phyloP scores from a whole-genome alignment of 164 flowering plant species.

The Aristolochia contorta region DNA sequence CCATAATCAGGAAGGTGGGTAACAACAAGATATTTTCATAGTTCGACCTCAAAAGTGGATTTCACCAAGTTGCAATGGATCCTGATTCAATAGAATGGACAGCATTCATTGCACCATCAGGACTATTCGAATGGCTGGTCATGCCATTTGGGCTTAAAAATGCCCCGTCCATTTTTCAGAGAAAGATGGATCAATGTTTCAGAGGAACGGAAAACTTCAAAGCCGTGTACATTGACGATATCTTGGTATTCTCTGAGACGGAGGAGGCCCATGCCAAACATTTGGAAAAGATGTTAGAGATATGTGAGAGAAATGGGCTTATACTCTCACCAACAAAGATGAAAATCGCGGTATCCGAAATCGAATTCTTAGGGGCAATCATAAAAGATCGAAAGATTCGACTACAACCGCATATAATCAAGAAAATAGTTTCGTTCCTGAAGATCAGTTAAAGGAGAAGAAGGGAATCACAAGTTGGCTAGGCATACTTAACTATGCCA shows the following conservation, averaged over 20 bases:
- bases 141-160: too few species aligned
- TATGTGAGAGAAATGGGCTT: conserved; percentile 6
- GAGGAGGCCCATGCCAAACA: conserved; percentile 7
- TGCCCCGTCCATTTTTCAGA: too few species aligned
- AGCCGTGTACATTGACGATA: too few species aligned
- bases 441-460: not conserved
- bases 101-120: conserved; percentile 2
- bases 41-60: conserved; percentile 4
- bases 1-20: not conserved
- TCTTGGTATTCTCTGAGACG: too few species aligned
- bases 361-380: conserved; percentile 7
- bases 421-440: not conserved
- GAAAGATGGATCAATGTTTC: too few species aligned
- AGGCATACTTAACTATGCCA: too few species aligned
- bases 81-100: conserved; percentile 6
- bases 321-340: too few species aligned
- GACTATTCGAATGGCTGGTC: conserved; percentile 8
- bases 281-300: conserved; percentile 3
- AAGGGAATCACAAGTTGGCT: too few species aligned
- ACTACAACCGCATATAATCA: conserved; percentile 7
- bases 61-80: too few species aligned
- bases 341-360: not conserved
- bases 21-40: conserved; percentile 2
- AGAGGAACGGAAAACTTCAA: too few species aligned
- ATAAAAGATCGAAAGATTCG: conserved; percentile 1